Base-by-base conservation (phyloP, 768 basidiomycete species). In the Suillus clintonianus region DNA sequence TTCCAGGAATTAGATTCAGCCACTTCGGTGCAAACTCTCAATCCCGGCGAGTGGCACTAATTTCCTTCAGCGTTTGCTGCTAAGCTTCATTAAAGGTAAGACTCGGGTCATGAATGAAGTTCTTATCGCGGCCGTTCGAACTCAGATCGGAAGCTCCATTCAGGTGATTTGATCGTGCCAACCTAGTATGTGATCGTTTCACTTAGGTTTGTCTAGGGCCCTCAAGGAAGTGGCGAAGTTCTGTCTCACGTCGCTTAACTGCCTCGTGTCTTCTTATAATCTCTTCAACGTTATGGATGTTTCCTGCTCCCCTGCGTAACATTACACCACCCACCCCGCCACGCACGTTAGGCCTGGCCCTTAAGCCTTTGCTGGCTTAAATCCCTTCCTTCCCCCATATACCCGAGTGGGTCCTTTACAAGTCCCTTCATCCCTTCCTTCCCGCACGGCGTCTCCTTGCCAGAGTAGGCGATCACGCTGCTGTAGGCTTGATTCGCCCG, bases 201-300 rank as follows among this genome's bases (percentile, higher is more conserved):
- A 37, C 55, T 24, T 39, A 37, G 13, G 37, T 57, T 39, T 27
- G 55, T 27, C 37, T 41, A 30, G 27, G 39, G 22, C 39, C 36
- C 39, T 41, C 56, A n/a, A 56, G 65, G 69, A 69, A 67, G 68
- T 69, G 66, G 70, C 56, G 58, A 53, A 56, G 47, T 61, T 69
- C 66, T 62, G 72, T 74, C 74, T 71, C 75, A 71, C 74, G 67
- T 76, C 76, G 71, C 69, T 72, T 76, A 72, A 61, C 62, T 60
- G 74, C 74, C 74, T 76, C 74, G 76, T 76, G 74, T 63, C 72
- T 66, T 74, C 74, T 65, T 76, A 77, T 76, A 76, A 76, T 67
- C 65, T 68, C 62, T 70, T 22, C 65, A 72, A 61, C 60, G 72
- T 30, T 41, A 15, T 66, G 48, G 55, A 55, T 66, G 67, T 68